Percentiles rank a stretch among this genome's conserved stretches.
phyloP scores from a whole-genome alignment of 306 rosid species.

The Vicia faba region DNA sequence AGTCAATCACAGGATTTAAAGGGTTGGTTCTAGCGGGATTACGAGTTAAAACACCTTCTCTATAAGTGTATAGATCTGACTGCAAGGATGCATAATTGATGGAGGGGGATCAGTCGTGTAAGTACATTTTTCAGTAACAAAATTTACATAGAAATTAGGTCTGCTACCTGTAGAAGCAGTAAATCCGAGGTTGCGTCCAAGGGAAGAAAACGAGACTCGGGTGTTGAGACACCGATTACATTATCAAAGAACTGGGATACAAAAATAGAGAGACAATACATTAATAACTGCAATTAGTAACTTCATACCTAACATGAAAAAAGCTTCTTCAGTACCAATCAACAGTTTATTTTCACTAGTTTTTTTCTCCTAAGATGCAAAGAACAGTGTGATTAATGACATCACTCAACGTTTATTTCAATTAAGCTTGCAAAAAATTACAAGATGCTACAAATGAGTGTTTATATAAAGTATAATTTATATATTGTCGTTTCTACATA shows the following conservation, averaged over 20 bases:
- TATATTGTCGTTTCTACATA: too few relatives aligned
- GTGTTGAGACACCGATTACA: slow-evolving; percentile 57
- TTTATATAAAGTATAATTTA: too few relatives aligned
- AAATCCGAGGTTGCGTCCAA: slow-evolving; percentile 65
- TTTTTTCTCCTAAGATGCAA: background rate
- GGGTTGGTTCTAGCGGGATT: slow-evolving; percentile 67
- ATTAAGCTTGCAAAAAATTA: too few relatives aligned
- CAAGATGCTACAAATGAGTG: too few relatives aligned
- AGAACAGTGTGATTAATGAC: background rate
- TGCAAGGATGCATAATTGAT: slow-evolving; percentile 45
- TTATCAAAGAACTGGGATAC: slow-evolving; percentile 56
- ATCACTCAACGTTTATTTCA: background rate
- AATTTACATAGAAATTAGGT: slow-evolving; percentile 19
- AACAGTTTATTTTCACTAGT: slow-evolving; percentile 22
- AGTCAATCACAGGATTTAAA: slow-evolving; percentile 57
- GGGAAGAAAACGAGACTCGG: slow-evolving; percentile 60
- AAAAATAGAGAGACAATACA: slow-evolving; percentile 22
- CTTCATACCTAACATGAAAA: background rate
- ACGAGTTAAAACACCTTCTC: slow-evolving; percentile 58
- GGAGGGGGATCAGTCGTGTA: slow-evolving; percentile 13
- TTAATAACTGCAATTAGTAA: slow-evolving; percentile 26
- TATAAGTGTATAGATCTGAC: slow-evolving; percentile 64
- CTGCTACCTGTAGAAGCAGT: slow-evolving; percentile 61
- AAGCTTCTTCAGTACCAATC: background rate
- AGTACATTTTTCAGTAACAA: background rate